Evolutionary conservation across 2,329 filamentous ascomycete genomes (phyloP).

Genomic region (Cercospora sesami): DNA sequence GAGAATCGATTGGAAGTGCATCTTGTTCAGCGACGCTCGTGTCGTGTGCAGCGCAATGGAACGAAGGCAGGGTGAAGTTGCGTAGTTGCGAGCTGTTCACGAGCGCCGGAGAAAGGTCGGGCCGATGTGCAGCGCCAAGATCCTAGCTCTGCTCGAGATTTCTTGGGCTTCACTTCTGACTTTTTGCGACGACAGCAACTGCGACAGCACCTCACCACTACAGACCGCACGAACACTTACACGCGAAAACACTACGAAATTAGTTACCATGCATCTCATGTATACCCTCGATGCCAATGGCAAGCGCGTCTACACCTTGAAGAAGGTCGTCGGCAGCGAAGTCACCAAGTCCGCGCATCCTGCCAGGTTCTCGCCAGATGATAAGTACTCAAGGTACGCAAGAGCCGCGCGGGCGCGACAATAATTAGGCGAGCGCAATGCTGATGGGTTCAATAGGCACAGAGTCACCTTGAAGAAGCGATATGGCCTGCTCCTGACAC

Average conservation of each 20-base stretch:
- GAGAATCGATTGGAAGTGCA: conserved; percentile 11
- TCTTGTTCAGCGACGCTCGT: background rate
- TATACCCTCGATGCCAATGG: conserved; percentile 80
- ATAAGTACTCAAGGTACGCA: conserved; percentile 82
- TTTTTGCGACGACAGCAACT: conserved; percentile 4
- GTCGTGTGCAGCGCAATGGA: background rate
- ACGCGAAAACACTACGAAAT: background rate
- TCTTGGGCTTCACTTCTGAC: conserved; percentile 5
- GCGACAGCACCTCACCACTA: background rate
- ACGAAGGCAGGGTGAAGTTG: conserved; percentile 2
- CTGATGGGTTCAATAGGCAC: conserved; percentile 58
- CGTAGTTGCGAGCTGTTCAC: conserved; percentile 17
- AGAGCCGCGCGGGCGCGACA: background rate
- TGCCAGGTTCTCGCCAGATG: conserved; percentile 93
- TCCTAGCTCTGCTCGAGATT: conserved; percentile 4
- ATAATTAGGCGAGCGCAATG: background rate
- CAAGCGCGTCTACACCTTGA: conserved; percentile 91
- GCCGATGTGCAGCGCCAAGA: background rate
- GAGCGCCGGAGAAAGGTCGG: conserved; percentile 1
- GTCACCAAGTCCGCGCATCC: conserved; percentile 97
- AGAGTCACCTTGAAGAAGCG: conserved; percentile 92
- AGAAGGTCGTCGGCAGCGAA: conserved; percentile 78
- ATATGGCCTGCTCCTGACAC: conserved; percentile 82
- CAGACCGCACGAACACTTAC: background rate
- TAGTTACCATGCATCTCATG: conserved; percentile 67